Evolutionary conservation across 176 grass and related monocot species (phyloP).

Genomic region (Carex parvula): DNA sequence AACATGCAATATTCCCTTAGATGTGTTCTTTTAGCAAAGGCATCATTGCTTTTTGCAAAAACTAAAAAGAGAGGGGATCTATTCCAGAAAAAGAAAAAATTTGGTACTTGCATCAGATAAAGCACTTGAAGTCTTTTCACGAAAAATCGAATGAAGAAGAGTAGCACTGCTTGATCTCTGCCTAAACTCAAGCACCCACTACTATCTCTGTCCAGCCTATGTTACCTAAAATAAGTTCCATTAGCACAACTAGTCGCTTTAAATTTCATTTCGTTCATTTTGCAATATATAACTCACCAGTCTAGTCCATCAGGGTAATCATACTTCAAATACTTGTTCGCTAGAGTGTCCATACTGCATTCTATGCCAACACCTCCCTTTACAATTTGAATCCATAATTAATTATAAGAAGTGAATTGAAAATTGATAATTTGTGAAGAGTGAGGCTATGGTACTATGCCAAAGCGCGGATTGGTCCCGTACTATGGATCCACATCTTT

Average conservation of each 20-base stretch:
- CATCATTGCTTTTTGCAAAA: background rate
- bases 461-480: too few species aligned
- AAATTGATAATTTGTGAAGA: background rate
- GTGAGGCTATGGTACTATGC: too few species aligned
- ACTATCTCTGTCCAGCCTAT: constrained; percentile 96
- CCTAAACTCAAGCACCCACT: constrained; percentile 86
- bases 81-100: constrained; percentile 4
- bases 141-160: constrained; percentile 86
- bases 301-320: constrained; percentile 47
- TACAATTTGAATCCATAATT: constrained; percentile 30
- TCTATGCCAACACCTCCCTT: constrained; percentile 84
- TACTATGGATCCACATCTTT: too few species aligned
- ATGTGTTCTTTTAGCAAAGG: background rate
- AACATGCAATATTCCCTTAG: background rate
- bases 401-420: constrained; percentile 2
- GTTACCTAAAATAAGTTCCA: constrained; percentile 51
- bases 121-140: constrained; percentile 95
- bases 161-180: constrained; percentile 69
- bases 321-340: constrained; percentile 53
- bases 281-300: constrained; percentile 50
- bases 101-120: constrained; percentile 60
- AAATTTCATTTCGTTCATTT: background rate
- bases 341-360: constrained; percentile 74
- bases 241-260: constrained; percentile 1
- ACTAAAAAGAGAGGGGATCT: background rate